These are phyloP conservation scores for Aspergillus uvarum DNA, from an alignment of 2,329 filamentous ascomycete species.

Conservation along the genomic window DNA sequence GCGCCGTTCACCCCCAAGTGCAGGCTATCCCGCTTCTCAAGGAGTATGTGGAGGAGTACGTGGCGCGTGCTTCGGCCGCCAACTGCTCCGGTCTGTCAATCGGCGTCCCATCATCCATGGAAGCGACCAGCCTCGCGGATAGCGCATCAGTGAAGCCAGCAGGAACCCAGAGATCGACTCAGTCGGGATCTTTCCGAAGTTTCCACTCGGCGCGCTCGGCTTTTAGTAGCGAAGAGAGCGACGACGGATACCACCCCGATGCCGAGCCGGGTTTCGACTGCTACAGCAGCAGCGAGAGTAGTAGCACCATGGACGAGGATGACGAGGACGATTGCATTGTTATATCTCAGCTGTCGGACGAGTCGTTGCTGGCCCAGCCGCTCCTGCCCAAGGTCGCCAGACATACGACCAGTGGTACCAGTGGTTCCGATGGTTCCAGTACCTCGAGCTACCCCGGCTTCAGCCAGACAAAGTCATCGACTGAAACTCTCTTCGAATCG, in stretches of 20 bases:
- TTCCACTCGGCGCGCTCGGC: background rate
- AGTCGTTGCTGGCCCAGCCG: background rate
- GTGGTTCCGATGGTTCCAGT: too few species aligned
- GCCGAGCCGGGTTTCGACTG: background rate
- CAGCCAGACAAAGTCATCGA: background rate
- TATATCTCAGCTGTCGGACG: background rate
- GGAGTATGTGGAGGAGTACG: background rate
- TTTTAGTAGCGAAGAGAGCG: background rate
- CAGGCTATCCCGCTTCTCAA: background rate
- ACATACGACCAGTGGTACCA: too few species aligned
- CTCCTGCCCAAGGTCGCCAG: background rate
- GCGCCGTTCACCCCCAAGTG: background rate
- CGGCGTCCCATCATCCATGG: background rate
- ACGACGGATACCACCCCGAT: background rate
- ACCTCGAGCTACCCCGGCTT: background rate
- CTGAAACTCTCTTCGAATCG: slow-evolving; percentile 14
- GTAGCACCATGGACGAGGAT: background rate
- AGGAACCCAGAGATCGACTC: background rate
- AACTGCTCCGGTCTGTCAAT: background rate
- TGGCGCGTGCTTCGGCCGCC: background rate
- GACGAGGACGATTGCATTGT: background rate
- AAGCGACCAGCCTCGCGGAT: background rate
- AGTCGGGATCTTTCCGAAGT: background rate
- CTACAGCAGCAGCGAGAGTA: background rate
- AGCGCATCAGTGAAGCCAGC: background rate